Conservation (phyloP, 108 stramenopile genomes). For the Cyclostephanos tholiformis region DNA sequence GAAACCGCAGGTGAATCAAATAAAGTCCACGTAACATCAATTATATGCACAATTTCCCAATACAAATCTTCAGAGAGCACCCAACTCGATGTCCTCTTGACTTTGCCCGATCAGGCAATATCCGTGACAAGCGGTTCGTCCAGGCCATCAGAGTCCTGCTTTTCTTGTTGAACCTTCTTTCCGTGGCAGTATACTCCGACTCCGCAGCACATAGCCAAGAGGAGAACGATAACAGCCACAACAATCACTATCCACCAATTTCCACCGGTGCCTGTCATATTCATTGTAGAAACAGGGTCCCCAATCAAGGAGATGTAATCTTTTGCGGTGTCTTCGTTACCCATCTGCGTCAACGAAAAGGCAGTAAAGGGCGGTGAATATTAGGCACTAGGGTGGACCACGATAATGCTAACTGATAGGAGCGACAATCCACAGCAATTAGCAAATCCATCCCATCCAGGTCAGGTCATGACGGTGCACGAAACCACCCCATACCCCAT, state of each 20-base stretch:
- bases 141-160: neutral
- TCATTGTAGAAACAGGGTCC: neutral
- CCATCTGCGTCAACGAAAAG: no score
- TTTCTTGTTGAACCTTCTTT: neutral
- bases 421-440: no score
- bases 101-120: neutral
- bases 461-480: no score
- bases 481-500: no score
- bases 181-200: neutral
- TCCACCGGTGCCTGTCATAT: neutral
- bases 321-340: neutral
- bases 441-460: no score
- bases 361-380: no score
- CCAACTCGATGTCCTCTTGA: neutral
- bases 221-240: neutral
- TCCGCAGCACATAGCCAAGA: neutral
- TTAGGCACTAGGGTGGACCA: no score
- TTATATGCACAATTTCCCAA: neutral
- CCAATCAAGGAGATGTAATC: neutral
- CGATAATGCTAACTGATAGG: no score
- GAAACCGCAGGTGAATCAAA: neutral
- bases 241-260: neutral
- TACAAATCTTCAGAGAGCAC: neutral
- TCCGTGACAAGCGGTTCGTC: neutral
- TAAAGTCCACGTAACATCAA: neutral